Conservation (phyloP, 1,139 yeast genomes). For the Diutina siamensis region DNA sequence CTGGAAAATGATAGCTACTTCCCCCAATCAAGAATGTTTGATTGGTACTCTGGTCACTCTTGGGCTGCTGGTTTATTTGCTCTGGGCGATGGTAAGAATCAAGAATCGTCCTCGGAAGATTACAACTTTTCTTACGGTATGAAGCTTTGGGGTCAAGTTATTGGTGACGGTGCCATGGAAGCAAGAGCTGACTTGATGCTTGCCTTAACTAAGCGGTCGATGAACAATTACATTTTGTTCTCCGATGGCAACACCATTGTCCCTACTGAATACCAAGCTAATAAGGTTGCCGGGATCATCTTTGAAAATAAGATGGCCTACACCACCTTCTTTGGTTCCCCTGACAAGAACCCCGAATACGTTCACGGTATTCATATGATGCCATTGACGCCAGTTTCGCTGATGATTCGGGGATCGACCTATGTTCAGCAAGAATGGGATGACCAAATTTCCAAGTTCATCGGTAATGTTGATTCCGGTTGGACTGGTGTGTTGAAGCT, state of each 20-base stretch:
- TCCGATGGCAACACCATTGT: constrained; percentile 44
- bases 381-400: constrained; percentile 79
- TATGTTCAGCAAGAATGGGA: constrained; percentile 81
- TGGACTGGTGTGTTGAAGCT: constrained; percentile 82
- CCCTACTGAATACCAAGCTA: constrained; percentile 44
- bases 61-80: constrained; percentile 74
- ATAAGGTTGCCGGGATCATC: constrained; percentile 66
- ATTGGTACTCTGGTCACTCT: constrained; percentile 75
- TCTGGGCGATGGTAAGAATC: constrained; percentile 66
- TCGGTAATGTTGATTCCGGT: constrained; percentile 52
- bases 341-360: constrained; percentile 41
- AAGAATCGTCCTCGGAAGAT: constrained; percentile 75
- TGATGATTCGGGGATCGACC: constrained; percentile 54
- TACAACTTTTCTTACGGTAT: constrained; percentile 73
- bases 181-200: constrained; percentile 70
- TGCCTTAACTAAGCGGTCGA: constrained; percentile 47
- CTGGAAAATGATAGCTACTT: constrained; percentile 46
- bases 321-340: constrained; percentile 76
- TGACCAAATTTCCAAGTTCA: constrained; percentile 35
- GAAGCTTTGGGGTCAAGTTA: constrained; percentile 69
- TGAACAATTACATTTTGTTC: constrained; percentile 53
- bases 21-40: constrained; percentile 71
- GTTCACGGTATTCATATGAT: constrained; percentile 95
- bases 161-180: constrained; percentile 65
- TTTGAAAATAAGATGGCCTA: constrained; percentile 86